Percentiles rank a stretch among this genome's conserved stretches.
phyloP scores from a whole-genome alignment of 148 eudicot species.

The Diospyros lotus region DNA sequence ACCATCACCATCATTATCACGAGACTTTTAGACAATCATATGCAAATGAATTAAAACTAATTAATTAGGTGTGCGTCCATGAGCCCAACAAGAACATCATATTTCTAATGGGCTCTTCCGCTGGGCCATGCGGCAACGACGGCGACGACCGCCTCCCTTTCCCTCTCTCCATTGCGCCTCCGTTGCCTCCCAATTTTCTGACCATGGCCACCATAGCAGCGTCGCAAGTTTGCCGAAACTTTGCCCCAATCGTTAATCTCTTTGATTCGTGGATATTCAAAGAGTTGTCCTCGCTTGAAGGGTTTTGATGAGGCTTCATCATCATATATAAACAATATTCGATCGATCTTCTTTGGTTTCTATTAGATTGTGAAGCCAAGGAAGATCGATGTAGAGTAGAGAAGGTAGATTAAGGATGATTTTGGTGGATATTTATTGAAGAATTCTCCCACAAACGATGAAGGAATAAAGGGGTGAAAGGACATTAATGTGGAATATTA shows the following conservation, averaged over 20 bases:
- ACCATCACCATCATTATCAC: no score
- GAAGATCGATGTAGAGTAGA: background rate
- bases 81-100: slow-evolving; percentile 70
- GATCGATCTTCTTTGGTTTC: background rate
- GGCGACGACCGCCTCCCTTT: slow-evolving; percentile 3
- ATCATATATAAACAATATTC: background rate
- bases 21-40: no score
- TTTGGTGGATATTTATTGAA: slow-evolving; percentile 21
- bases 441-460: background rate
- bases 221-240: slow-evolving; percentile 25
- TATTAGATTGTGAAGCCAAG: background rate
- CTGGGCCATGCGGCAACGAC: background rate
- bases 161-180: slow-evolving; percentile 30
- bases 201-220: slow-evolving; percentile 20
- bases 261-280: slow-evolving; percentile 42
- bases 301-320: slow-evolving; percentile 35
- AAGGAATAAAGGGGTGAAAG: background rate
- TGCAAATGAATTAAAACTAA: no score
- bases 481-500: background rate
- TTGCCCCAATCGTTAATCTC: slow-evolving; percentile 33
- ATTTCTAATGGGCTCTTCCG: slow-evolving; percentile 67
- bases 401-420: slow-evolving; percentile 5
- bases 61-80: slow-evolving; percentile 57
- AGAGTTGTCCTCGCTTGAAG: slow-evolving; percentile 33
- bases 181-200: background rate